phyloP scores from a whole-genome alignment of 2,329 filamentous ascomycete species.

The Claviceps fusiformis region DNA sequence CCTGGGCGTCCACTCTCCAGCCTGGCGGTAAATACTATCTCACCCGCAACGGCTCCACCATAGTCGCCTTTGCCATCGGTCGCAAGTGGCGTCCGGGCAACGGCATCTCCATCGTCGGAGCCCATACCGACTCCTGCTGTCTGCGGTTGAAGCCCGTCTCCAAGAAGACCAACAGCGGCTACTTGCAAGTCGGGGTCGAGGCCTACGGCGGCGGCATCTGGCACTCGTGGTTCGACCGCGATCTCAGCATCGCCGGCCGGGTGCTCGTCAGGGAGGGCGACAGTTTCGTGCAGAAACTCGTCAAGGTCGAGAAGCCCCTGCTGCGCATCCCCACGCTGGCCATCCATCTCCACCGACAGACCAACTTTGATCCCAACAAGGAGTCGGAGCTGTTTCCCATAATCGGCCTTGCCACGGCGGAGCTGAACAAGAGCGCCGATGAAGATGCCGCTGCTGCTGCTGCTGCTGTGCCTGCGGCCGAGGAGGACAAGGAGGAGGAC shows the following conservation, averaged over 20 bases:
- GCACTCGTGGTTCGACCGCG: constrained; percentile 97
- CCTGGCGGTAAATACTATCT: constrained; percentile 94
- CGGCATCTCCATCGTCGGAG: constrained; percentile 82
- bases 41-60: constrained; percentile 83
- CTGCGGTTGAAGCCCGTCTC: constrained; percentile 89
- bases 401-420: constrained; percentile 70
- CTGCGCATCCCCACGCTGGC: constrained; percentile 86
- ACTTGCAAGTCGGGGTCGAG: constrained; percentile 89
- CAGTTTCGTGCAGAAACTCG: constrained; percentile 66
- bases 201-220: constrained; percentile 94
- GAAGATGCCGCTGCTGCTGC: constrained; percentile 24
- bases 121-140: constrained; percentile 90
- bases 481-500: background rate
- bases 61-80: constrained; percentile 86
- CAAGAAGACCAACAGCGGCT: constrained; percentile 75
- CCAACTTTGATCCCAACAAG: constrained; percentile 89
- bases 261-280: constrained; percentile 65
- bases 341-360: constrained; percentile 79
- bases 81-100: constrained; percentile 85
- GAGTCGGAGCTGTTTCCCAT: constrained; percentile 94
- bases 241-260: constrained; percentile 79
- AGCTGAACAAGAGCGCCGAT: constrained; percentile 65
- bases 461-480: background rate
- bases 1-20: constrained; percentile 66
- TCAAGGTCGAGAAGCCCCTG: constrained; percentile 84